Conservation (phyloP, 2,329 filamentous ascomycete species). For the Fusarium siculi region DNA sequence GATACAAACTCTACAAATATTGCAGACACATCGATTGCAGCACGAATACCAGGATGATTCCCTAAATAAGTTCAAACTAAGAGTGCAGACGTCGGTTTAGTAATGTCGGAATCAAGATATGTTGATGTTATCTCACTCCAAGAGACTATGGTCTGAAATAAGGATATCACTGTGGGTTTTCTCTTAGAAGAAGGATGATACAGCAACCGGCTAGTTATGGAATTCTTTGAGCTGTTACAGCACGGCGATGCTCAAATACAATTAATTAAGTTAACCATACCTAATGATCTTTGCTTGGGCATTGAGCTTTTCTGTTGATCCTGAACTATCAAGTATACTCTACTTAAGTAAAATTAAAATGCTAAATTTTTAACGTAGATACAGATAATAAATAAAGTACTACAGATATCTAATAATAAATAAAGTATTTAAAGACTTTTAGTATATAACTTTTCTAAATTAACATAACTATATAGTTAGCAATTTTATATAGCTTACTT, state of each 20-base stretch:
- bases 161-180: neutral
- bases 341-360: no score
- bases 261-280: rapidly evolving
- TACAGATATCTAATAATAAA: no score
- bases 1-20: neutral
- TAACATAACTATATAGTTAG: no score
- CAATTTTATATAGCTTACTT: neutral
- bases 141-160: neutral
- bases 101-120: neutral
- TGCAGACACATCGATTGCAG: neutral
- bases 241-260: rapidly evolving
- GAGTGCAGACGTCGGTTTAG: no score
- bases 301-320: rapidly evolving
- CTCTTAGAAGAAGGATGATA: neutral
- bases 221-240: rapidly evolving
- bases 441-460: no score
- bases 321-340: no score
- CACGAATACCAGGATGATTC: rapidly evolving
- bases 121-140: neutral
- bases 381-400: no score
- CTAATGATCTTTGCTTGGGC: neutral
- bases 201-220: no score
- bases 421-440: no score
- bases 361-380: no score
- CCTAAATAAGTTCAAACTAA: neutral